phyloP scores from a whole-genome alignment of 306 rosid genomes.

The Sicyos edulis region DNA sequence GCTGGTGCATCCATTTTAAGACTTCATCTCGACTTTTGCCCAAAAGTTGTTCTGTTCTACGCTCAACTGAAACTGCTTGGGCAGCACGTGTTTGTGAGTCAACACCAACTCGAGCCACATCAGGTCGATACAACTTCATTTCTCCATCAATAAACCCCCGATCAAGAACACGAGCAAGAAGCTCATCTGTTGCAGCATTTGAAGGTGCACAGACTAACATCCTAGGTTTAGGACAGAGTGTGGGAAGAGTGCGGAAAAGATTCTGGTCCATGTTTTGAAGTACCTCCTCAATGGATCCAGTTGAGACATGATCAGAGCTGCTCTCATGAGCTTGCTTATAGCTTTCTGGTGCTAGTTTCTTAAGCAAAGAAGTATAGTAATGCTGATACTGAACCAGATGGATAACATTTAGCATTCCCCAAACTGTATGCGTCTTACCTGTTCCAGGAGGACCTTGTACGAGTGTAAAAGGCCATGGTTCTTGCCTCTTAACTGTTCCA shows the following conservation, averaged over 20 bases:
- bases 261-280: slow-evolving; percentile 97
- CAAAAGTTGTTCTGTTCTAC: slow-evolving; percentile 96
- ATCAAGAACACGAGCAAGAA: slow-evolving; percentile 94
- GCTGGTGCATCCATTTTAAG: slow-evolving; percentile 87
- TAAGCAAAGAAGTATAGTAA: slow-evolving; percentile 90
- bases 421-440: slow-evolving; percentile 97
- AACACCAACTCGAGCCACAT: slow-evolving; percentile 97
- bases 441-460: slow-evolving; percentile 99
- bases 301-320: slow-evolving; percentile 53
- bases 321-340: slow-evolving; percentile 82
- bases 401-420: slow-evolving; percentile 99
- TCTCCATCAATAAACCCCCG: slow-evolving; percentile 98
- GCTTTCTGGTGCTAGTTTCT: slow-evolving; percentile 97
- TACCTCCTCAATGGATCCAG: slow-evolving; percentile 93
- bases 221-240: slow-evolving; percentile 92
- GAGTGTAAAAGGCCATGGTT: slow-evolving; percentile 99
- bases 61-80: slow-evolving; percentile 97
- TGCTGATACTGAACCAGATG: slow-evolving; percentile 98
- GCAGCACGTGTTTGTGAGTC: slow-evolving; percentile 99
- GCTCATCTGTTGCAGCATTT: slow-evolving; percentile 99
- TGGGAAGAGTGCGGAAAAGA: slow-evolving; percentile 89
- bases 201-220: slow-evolving; percentile 99
- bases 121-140: slow-evolving; percentile 98
- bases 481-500: slow-evolving; percentile 71
- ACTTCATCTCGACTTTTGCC: slow-evolving; percentile 76